Conservation (phyloP, 2,329 filamentous ascomycete species). For the Zelopaecilomyces penicillatus region DNA sequence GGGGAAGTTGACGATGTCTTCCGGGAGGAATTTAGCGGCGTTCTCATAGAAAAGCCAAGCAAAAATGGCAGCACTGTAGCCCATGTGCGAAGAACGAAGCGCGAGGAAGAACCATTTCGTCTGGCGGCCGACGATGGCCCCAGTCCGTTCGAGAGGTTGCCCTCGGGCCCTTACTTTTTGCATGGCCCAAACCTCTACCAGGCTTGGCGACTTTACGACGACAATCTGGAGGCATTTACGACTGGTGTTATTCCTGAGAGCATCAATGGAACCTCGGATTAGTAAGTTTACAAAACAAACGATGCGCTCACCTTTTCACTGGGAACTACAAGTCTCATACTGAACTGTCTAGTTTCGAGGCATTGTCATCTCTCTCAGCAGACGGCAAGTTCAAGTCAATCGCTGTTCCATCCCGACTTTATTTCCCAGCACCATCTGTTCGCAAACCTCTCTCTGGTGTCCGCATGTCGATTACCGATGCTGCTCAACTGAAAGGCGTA, state of each 20-base stretch:
- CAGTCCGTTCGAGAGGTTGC: conserved; percentile 18
- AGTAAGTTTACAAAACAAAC: conserved; percentile 14
- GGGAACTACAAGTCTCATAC: no score
- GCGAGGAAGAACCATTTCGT: conserved; percentile 1
- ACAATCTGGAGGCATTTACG: conserved; percentile 27
- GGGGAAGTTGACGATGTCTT: conserved; percentile 31
- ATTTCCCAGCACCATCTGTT: conserved; percentile 18
- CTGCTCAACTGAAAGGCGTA: conserved; percentile 35
- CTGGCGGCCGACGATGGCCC: conserved; percentile 7
- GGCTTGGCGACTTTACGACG: conserved; percentile 33
- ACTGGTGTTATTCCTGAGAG: conserved; percentile 30
- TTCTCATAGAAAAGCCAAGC: conserved; percentile 30
- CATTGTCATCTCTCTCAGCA: conserved; percentile 18
- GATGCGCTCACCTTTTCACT: conserved; percentile 1
- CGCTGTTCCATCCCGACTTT: conserved; percentile 31
- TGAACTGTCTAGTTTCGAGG: conserved; percentile 19
- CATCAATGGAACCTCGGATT: conserved; percentile 13
- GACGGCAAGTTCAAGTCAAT: conserved; percentile 21
- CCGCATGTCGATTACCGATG: conserved; percentile 28
- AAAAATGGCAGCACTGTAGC: conserved; percentile 8
- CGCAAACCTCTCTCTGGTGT: conserved; percentile 28
- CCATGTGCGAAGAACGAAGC: not conserved
- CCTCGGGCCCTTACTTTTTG: conserved; percentile 33
- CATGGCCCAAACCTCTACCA: conserved; percentile 33
- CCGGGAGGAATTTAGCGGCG: conserved; percentile 27